A percentile compares a stretch with the other conserved stretches of the same genome.
Conservation (phyloP, 164 flowering plant species). For the Magnolia officinalis region DNA sequence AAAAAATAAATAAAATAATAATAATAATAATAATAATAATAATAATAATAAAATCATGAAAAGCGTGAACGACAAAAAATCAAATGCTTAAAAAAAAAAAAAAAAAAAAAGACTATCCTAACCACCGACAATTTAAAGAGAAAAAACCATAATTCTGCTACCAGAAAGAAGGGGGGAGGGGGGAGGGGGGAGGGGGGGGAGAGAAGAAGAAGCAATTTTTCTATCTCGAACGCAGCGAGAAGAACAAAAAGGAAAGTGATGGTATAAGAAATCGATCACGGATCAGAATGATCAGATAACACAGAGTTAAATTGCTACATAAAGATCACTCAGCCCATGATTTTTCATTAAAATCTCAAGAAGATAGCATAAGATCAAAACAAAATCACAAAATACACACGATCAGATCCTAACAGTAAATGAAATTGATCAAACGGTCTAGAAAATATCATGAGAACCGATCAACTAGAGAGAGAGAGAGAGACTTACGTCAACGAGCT, state of each 20-base stretch:
- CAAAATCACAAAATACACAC: too few relatives aligned
- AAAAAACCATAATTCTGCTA: too few relatives aligned
- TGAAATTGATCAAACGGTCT: neutral
- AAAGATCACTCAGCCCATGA: neutral
- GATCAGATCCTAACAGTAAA: too few relatives aligned
- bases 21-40: too few relatives aligned
- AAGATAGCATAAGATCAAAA: neutral
- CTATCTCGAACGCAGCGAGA: neutral
- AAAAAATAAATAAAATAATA: too few relatives aligned
- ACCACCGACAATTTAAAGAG: neutral
- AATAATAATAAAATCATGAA: neutral
- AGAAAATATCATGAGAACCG: neutral
- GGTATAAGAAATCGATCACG: too few relatives aligned
- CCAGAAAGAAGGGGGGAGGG: too few relatives aligned
- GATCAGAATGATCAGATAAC: too few relatives aligned
- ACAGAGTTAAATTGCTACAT: neutral
- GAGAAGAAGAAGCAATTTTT: too few relatives aligned
- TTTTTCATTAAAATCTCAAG: neutral
- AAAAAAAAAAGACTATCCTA: neutral
- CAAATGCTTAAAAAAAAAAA: too few relatives aligned
- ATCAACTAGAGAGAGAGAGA: neutral
- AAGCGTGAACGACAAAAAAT: neutral
- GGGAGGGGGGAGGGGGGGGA: too few relatives aligned
- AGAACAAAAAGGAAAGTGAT: neutral
- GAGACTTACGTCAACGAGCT: slow-evolving; percentile 39